phyloP scores from a whole-genome alignment of 176 grass and related monocot species.

The Cenchrus purpureus region DNA sequence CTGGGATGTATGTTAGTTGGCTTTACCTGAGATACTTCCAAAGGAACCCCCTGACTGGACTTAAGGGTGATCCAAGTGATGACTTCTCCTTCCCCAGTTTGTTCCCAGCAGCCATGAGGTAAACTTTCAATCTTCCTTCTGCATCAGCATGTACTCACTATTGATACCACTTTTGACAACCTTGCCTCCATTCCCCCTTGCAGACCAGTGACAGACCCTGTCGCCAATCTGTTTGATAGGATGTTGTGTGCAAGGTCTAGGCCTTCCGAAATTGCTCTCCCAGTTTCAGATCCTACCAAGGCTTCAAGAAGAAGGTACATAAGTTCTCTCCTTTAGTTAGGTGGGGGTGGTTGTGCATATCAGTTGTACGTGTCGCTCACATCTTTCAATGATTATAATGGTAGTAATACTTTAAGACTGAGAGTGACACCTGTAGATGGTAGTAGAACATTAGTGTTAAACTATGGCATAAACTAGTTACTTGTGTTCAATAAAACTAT shows the following conservation, averaged over 20 bases:
- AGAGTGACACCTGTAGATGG: background rate
- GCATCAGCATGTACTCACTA: background rate
- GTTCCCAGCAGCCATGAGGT: constrained; percentile 95
- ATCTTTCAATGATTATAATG: background rate
- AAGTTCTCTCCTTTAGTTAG: background rate
- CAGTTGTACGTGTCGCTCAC: background rate
- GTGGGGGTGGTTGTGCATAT: background rate
- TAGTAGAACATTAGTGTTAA: background rate
- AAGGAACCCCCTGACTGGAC: constrained; percentile 84
- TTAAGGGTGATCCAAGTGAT: constrained; percentile 92
- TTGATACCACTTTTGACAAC: constrained; percentile 4
- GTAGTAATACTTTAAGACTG: background rate
- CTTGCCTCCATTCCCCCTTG: constrained; percentile 27
- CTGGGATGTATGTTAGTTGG: constrained; percentile 95
- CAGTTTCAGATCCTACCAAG: constrained; percentile 79
- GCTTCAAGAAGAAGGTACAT: constrained; percentile 83
- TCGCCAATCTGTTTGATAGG: constrained; percentile 77
- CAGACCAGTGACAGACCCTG: constrained; percentile 87
- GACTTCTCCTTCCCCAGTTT: constrained; percentile 96
- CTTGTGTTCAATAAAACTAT: background rate
- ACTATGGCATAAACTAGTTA: background rate
- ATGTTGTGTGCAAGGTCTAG: constrained; percentile 80
- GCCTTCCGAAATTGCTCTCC: constrained; percentile 63
- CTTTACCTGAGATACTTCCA: constrained; percentile 98
- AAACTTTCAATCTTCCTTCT: constrained; percentile 11